Evolutionary conservation across 2,329 filamentous ascomycete genomes (phyloP).

Genomic region (Hymenoscyphus fructigenus): DNA sequence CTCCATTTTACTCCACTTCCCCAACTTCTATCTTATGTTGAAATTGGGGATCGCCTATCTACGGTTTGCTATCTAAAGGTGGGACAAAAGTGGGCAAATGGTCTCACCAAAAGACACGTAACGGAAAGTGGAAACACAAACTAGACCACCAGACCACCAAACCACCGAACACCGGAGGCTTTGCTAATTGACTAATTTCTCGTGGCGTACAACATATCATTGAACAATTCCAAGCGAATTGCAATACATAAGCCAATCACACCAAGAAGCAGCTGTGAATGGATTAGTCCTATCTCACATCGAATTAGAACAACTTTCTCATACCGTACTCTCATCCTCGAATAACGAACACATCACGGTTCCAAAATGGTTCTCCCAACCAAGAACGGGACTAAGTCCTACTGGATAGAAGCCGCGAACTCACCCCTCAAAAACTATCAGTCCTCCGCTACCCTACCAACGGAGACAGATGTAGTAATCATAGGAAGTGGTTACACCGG

Average conservation of each 20-base stretch:
- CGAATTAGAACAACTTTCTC: neutral
- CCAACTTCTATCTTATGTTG: neutral
- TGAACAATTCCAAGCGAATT: too few relatives aligned
- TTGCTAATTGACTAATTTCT: neutral
- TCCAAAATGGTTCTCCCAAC: conserved; percentile 14
- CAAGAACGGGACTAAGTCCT: conserved; percentile 13
- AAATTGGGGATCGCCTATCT: neutral
- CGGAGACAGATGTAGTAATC: conserved; percentile 23
- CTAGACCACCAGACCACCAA: neutral
- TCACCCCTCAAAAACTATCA: conserved; percentile 19
- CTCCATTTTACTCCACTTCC: neutral
- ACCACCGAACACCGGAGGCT: neutral
- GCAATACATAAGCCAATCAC: too few relatives aligned
- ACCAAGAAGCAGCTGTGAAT: too few relatives aligned
- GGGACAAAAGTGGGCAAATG: conserved; percentile 1
- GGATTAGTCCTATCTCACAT: neutral
- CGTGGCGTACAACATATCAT: neutral
- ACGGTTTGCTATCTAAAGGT: neutral
- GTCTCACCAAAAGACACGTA: too few relatives aligned
- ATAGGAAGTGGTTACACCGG: conserved; percentile 24
- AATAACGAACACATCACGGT: too few relatives aligned
- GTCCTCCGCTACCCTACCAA: conserved; percentile 18
- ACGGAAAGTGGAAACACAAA: neutral
- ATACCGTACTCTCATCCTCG: neutral
- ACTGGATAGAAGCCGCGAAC: conserved; percentile 21